Evolutionary conservation across 1,284 basidiomycete species (phyloP), one percentile per base, ranked within the genome.

Genomic region (Boletus semigastroideus): DNA sequence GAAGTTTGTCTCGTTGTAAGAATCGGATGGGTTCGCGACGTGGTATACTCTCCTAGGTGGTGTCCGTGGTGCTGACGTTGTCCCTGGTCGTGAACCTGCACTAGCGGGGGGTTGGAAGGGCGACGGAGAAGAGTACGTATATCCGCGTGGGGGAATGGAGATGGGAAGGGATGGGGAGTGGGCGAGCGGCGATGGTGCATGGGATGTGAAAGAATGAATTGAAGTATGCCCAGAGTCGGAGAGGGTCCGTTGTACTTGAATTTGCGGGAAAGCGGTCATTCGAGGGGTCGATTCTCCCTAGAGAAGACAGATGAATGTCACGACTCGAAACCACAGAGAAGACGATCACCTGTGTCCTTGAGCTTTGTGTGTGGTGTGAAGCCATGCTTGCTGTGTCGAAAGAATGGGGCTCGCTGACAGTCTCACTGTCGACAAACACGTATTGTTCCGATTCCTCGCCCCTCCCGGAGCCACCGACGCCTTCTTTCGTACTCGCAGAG

Each of bases 11-110:
- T 36, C 59, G 19, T 66, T 50, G 12, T 42, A 42, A 4, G 73
- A 75, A 38, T 60, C 59, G 9, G 63, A 61, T 19, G 67, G 63
- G 55, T 80, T 79, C 5, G 66, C 62, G 42, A 78, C 62, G 36
- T 71, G 70, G 49, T 73, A 75, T 22, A 66, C 59, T 48, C 71
- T 64, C 48, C 63, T 63, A 7, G 71, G 67, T 25, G 73, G 70
- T 3, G 68, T 71, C 42, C 65, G 67, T 1, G 66, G 65, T 19
- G 62, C 54, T 27, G 65, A 59, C 36, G 19, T 27, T 17, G 54
- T 22, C 25, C 51, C 60, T 25, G 40, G 37, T 2, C 34, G 55
- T 28, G n/a, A 10, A 34, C 28, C 39, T 33, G 44, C 19, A 52
- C 52, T 17, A 48, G 50, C 28, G 36, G 28, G 37, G 34, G 53